These are phyloP conservation scores for Thermoascus crustaceus DNA, from an alignment of 2,329 filamentous ascomycete genomes.

Conservation along the genomic window DNA sequence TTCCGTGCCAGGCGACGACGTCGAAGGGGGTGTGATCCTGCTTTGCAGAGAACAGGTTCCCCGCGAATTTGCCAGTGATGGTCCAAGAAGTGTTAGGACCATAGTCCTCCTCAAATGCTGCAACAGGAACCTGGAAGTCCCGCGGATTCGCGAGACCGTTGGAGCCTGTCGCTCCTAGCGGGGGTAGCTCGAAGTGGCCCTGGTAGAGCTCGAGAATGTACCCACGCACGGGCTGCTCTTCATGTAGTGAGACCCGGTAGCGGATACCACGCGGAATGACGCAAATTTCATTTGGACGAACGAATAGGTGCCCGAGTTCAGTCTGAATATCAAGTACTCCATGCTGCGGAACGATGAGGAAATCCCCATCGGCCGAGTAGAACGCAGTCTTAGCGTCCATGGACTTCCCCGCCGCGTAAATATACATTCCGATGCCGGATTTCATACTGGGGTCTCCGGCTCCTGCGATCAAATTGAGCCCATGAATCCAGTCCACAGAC, in stretches of 20 bases:
- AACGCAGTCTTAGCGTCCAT: constrained; percentile 76
- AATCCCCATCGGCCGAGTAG: constrained; percentile 76
- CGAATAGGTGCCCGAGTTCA: constrained; percentile 64
- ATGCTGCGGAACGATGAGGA: constrained; percentile 67
- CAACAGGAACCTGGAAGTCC: constrained; percentile 67
- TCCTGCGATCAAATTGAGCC: constrained; percentile 64
- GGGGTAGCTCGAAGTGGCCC: constrained; percentile 62
- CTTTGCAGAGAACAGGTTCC: constrained; percentile 55
- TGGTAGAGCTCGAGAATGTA: constrained; percentile 70
- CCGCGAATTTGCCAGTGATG: constrained; percentile 59
- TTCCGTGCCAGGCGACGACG: constrained; percentile 72
- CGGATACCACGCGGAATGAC: constrained; percentile 67
- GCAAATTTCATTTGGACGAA: constrained; percentile 70
- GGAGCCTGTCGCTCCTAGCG: constrained; percentile 64
- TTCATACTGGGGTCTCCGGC: constrained; percentile 74
- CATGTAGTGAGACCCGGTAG: no score
- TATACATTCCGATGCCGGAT: constrained; percentile 67
- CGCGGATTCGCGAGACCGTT: constrained; percentile 66
- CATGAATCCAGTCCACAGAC: constrained; percentile 59
- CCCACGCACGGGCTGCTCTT: constrained; percentile 59
- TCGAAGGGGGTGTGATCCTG: constrained; percentile 70
- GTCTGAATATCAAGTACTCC: constrained; percentile 68
- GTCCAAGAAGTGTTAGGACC: constrained; percentile 33
- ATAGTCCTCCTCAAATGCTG: constrained; percentile 56
- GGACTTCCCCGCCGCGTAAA: constrained; percentile 69